phyloP scores from a whole-genome alignment of 257 asterid species.

The Galeopsis tetrahit region DNA sequence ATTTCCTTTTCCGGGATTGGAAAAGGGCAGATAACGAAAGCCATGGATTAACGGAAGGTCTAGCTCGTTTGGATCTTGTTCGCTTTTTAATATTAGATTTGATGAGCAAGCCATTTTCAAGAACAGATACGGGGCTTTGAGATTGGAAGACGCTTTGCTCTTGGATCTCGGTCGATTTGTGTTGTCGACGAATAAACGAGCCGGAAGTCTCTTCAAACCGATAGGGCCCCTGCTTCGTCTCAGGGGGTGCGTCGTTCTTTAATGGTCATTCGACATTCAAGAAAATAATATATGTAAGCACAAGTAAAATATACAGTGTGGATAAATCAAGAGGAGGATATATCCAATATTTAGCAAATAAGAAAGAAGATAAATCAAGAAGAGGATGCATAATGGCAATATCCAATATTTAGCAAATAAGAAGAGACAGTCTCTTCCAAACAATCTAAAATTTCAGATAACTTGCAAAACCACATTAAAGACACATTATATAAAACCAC shows the following conservation, averaged over 20 bases:
- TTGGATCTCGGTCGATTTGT: constrained; percentile 34
- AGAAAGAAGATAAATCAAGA: not conserved
- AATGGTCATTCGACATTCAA: constrained; percentile 7
- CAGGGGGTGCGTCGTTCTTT: constrained; percentile 33
- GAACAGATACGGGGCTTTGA: constrained; percentile 79
- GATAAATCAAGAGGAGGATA: not conserved
- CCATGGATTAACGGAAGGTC: constrained; percentile 71
- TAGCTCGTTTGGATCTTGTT: constrained; percentile 66
- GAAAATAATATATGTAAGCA: constrained; percentile 16
- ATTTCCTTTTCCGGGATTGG: constrained; percentile 42
- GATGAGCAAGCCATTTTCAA: constrained; percentile 53
- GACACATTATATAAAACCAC: too few relatives aligned
- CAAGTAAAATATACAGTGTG: not conserved
- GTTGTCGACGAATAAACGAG: constrained; percentile 33
- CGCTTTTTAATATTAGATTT: constrained; percentile 50
- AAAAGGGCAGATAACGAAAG: constrained; percentile 39
- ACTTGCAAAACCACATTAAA: constrained; percentile 1
- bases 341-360: constrained; percentile 8
- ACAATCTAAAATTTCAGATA: not conserved
- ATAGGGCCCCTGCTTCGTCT: constrained; percentile 34
- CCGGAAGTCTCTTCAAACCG: constrained; percentile 31
- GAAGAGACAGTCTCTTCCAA: not conserved
- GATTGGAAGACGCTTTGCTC: constrained; percentile 53
- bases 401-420: constrained; percentile 9
- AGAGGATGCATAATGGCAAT: not conserved